Evolutionary conservation across 1,139 yeast genomes (phyloP).

Genomic region (Geotrichum australiense): DNA sequence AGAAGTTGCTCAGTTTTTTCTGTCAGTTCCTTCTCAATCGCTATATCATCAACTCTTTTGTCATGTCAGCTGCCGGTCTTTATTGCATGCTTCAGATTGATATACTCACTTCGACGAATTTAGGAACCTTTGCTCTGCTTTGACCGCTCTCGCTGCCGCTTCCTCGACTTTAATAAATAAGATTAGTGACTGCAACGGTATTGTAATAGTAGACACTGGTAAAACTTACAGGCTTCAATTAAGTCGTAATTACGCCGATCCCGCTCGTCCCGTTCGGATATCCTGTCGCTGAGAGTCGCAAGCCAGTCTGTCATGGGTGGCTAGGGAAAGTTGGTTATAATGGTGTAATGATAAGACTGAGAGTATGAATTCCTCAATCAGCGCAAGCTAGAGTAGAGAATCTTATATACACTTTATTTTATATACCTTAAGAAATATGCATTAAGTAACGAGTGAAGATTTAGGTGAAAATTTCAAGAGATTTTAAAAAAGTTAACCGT

Average conservation of each 20-base stretch:
- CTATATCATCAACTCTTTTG: slow-evolving; percentile 1
- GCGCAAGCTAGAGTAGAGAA: no score
- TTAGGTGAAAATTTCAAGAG: no score
- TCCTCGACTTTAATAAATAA: slow-evolving; percentile 13
- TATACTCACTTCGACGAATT: slow-evolving; percentile 11
- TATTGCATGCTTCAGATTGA: no score
- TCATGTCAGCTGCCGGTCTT: no score
- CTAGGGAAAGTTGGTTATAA: no score
- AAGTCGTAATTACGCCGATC: slow-evolving; percentile 24
- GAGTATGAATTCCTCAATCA: no score
- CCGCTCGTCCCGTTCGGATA: slow-evolving; percentile 25
- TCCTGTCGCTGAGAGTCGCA: slow-evolving; percentile 28
- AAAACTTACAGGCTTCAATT: slow-evolving; percentile 24
- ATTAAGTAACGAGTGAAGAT: no score
- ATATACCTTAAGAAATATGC: no score
- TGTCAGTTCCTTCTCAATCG: slow-evolving; percentile 14
- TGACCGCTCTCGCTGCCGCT: slow-evolving; percentile 19
- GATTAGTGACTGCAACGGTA: no score
- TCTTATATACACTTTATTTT: no score
- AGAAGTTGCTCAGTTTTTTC: slow-evolving; percentile 13
- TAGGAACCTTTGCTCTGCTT: slow-evolving; percentile 13
- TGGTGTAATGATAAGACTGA: no score
- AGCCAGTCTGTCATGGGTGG: slow-evolving; percentile 14
- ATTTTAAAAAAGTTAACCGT: no score
- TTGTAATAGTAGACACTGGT: background rate